Conservation (phyloP, 352 stramenopile species). For the Labyrinthula sp. region DNA sequence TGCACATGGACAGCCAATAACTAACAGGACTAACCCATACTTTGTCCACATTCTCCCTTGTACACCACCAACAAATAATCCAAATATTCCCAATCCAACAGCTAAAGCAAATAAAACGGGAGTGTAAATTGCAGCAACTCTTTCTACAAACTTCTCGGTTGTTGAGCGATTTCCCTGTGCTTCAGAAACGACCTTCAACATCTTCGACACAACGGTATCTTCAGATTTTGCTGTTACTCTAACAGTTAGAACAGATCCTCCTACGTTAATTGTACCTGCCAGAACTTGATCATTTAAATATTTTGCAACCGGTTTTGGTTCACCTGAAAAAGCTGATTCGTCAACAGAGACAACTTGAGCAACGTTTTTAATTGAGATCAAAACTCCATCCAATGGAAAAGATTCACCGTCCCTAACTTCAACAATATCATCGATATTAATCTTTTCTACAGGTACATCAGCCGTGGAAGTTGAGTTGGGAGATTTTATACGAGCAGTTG, state of each 20-base stretch:
- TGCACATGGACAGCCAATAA: constrained; percentile 50
- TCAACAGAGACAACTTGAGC: constrained; percentile 69
- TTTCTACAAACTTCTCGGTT: constrained; percentile 47
- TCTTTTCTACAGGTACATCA: constrained; percentile 38
- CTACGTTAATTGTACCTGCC: constrained; percentile 39
- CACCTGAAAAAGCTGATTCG: constrained; percentile 76
- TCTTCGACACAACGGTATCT: constrained; percentile 41
- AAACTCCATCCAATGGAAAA: constrained; percentile 67
- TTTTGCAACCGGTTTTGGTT: constrained; percentile 58
- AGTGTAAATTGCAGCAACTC: constrained; percentile 46
- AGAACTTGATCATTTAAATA: constrained; percentile 36
- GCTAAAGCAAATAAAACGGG: constrained; percentile 41
- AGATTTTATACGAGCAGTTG: no score
- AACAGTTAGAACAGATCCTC: constrained; percentile 29
- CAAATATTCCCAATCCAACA: constrained; percentile 41
- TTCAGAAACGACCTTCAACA: constrained; percentile 47
- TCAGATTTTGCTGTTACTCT: constrained; percentile 39
- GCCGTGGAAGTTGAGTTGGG: constrained; percentile 38
- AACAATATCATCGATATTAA: constrained; percentile 53
- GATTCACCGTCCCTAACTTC: constrained; percentile 70
- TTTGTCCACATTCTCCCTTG: constrained; percentile 38
- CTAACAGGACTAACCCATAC: constrained; percentile 45
- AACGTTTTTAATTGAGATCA: no score
- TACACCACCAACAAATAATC: constrained; percentile 38
- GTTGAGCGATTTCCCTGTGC: constrained; percentile 40